Base-by-base conservation (phyloP, 148 eudicot genomes). In the Chenopodium album region DNA sequence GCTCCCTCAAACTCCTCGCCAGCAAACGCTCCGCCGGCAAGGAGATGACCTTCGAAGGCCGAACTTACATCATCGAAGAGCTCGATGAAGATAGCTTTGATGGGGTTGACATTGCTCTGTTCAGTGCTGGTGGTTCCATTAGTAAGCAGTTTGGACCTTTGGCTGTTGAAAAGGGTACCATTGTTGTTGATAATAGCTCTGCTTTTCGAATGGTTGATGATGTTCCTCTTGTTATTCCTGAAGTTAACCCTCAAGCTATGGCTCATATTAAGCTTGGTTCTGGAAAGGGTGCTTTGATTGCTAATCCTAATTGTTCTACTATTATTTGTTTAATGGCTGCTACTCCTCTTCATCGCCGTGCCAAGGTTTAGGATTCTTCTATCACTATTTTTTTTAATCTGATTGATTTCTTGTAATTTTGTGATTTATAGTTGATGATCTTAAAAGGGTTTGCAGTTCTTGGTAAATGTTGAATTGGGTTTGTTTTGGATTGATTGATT, bases 271-370 rank as follows among this genome's bases (percentile, higher is more conserved):
- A 84, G 88, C 22, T 94, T 31, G 90, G 91, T 47, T 75, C 34
- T 23, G 90, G 95, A 72, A 95, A 90, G 63, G 99, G 99, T 4
- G 95, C 89, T 11, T 82, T 96, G 54, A 94, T 96, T 84, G 99
- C 99, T 0, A 96, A 96, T 66, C 99, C 99, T 1, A 96, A 96
- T 89, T 96, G 99, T 52, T 94, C 98, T 9, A 96, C 99, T 47
- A 96, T 96, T 79, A 96, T 96, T 34, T 96, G 99, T 79, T 88
- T 96, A 82, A 96, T 96, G 99, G 99, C 99, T 75, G 97, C 93
- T 77, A 94, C 99, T 20, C 99, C 99, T 59, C 92, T 96, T 75
- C 99, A 96, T 86, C 92, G 94, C 14, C 90, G 80, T n/a, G 97
- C 98, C 5, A 96, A 92, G 90, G 99, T 96, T 75, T 50, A 85